phyloP scores from a whole-genome alignment of 2,329 filamentous ascomycete genomes.

The Nannizziopsis barbatae region DNA sequence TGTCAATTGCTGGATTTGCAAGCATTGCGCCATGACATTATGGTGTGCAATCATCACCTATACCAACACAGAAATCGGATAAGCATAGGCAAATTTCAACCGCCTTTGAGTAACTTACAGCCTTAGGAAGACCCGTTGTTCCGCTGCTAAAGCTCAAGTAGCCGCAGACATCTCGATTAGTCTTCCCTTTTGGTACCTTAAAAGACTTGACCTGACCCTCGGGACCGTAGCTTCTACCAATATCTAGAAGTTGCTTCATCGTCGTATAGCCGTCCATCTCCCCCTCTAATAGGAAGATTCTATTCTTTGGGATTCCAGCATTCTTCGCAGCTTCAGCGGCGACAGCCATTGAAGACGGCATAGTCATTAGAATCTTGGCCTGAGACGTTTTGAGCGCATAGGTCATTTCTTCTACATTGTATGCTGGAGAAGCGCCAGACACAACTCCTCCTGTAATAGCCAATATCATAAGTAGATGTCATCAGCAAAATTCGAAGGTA shows the following conservation, averaged over 20 bases:
- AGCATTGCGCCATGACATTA: constrained; percentile 49
- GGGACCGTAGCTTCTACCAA: constrained; percentile 30
- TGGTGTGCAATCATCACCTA: constrained; percentile 44
- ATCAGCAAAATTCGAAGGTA: not conserved
- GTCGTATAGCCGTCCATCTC: constrained; percentile 40
- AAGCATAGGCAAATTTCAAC: not conserved
- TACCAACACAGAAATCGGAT: not conserved
- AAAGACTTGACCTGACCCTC: constrained; percentile 39
- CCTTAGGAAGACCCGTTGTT: constrained; percentile 42
- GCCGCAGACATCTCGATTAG: constrained; percentile 46
- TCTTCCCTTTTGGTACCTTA: constrained; percentile 42
- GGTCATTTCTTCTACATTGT: constrained; percentile 57
- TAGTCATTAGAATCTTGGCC: constrained; percentile 49
- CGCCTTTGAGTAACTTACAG: constrained; percentile 19
- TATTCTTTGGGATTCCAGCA: constrained; percentile 43
- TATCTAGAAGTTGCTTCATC: constrained; percentile 24
- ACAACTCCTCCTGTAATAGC: constrained; percentile 38
- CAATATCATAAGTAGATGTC: not conserved
- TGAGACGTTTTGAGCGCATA: constrained; percentile 50
- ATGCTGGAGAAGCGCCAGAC: constrained; percentile 53
- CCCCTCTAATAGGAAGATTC: constrained; percentile 49
- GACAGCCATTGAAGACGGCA: constrained; percentile 44
- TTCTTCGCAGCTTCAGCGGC: constrained; percentile 44
- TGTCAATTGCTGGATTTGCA: constrained; percentile 48
- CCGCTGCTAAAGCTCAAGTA: constrained; percentile 43